phyloP scores from a whole-genome alignment of 352 stramenopile species.

The Pythium brassicae region DNA sequence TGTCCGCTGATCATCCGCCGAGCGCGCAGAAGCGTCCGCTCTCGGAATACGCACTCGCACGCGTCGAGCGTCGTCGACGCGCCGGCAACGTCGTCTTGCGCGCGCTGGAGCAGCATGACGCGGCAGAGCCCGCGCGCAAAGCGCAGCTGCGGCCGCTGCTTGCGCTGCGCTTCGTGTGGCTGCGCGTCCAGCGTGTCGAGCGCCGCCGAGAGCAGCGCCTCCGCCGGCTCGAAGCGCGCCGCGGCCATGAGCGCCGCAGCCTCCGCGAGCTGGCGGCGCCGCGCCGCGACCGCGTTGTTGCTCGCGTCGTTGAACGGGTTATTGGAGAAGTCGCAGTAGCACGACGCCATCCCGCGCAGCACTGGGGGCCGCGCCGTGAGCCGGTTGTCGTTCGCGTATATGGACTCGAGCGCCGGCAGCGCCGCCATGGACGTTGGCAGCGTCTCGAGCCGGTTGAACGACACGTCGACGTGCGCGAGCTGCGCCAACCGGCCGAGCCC shows the following conservation, averaged over 20 bases:
- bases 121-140: constrained; percentile 43
- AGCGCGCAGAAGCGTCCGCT: background rate
- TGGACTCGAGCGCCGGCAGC: constrained; percentile 25
- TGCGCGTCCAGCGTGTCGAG: constrained; percentile 18
- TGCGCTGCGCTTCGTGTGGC: constrained; percentile 14
- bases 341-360: constrained; percentile 15
- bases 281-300: background rate
- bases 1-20: background rate
- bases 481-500: constrained; percentile 26
- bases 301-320: constrained; percentile 42
- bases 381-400: constrained; percentile 48
- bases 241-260: constrained; percentile 29
- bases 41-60: constrained; percentile 21
- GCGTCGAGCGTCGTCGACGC: constrained; percentile 11
- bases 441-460: constrained; percentile 36
- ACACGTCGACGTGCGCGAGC: constrained; percentile 37
- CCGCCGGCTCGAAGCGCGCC: constrained; percentile 20
- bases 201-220: constrained; percentile 25
- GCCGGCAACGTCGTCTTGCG: constrained; percentile 17
- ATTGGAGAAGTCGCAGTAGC: constrained; percentile 56
- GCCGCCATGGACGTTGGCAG: constrained; percentile 52
- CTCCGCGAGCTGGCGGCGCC: constrained; percentile 7
- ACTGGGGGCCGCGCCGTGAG: constrained; percentile 26
- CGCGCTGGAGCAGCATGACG: constrained; percentile 30
- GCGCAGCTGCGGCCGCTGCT: constrained; percentile 23